Evolutionary conservation across 805 yeast species (phyloP).

Genomic region (Trichomonascus vanleenenianus): DNA sequence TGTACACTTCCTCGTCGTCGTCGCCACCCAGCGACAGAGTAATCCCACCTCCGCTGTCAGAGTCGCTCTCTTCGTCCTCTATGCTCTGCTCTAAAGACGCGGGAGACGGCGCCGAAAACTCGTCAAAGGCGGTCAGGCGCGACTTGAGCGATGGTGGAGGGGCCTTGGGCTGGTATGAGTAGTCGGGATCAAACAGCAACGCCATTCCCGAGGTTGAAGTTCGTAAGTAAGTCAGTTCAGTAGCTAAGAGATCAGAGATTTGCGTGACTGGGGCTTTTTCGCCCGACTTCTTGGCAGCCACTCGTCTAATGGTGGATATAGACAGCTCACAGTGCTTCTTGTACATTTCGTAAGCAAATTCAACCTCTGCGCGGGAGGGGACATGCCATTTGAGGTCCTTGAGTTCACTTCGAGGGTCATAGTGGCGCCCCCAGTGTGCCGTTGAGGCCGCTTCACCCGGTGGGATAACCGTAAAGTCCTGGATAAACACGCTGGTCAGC

Average conservation of each 20-base stretch:
- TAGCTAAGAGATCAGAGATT: slow-evolving; percentile 46
- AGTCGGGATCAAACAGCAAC: slow-evolving; percentile 62
- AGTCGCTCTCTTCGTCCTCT: slow-evolving; percentile 23
- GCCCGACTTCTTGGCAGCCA: slow-evolving; percentile 30
- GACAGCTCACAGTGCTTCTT: slow-evolving; percentile 35
- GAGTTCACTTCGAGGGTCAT: slow-evolving; percentile 24
- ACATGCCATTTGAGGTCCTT: slow-evolving; percentile 61
- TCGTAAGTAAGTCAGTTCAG: slow-evolving; percentile 48
- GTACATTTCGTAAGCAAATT: slow-evolving; percentile 54
- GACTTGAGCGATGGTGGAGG: background rate
- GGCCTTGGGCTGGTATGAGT: slow-evolving; percentile 1
- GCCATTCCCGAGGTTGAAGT: slow-evolving; percentile 64
- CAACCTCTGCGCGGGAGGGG: slow-evolving; percentile 51
- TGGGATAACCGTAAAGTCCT: slow-evolving; percentile 17
- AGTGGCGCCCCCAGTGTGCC: slow-evolving; percentile 38
- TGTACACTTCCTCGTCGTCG: slow-evolving; percentile 15
- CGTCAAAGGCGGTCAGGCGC: background rate
- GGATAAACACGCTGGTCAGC: slow-evolving; percentile 42
- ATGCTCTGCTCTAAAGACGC: slow-evolving; percentile 5
- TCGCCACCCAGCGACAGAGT: slow-evolving; percentile 14
- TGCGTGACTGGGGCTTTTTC: slow-evolving; percentile 27
- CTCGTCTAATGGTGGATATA: slow-evolving; percentile 17
- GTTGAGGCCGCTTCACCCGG: slow-evolving; percentile 12
- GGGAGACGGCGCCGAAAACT: background rate
- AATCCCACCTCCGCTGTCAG: slow-evolving; percentile 1